A percentile compares a stretch with the other conserved stretches of the same genome.
These are phyloP conservation scores for Cutaneotrichosporon sp. DNA, from an alignment of 1,284 basidiomycete species.

Conservation along the genomic window DNA sequence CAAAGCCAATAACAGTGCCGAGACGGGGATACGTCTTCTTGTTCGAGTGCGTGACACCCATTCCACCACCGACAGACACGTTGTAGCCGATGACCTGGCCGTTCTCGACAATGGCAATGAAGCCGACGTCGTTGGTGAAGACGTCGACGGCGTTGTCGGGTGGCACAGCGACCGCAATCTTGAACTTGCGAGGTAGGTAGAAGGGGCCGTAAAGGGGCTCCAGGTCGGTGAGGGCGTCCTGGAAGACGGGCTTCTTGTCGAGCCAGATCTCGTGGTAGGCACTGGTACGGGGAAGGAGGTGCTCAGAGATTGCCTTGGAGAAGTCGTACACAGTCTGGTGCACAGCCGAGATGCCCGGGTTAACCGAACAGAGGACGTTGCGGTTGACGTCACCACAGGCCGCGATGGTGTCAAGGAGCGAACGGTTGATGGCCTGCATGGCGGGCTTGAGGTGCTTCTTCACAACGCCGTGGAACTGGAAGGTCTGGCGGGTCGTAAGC, in stretches of 20 bases:
- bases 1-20: constrained; percentile 88
- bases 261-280: constrained; percentile 99
- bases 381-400: constrained; percentile 93
- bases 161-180: constrained; percentile 93
- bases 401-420: constrained; percentile 89
- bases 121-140: constrained; percentile 93
- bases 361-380: constrained; percentile 89
- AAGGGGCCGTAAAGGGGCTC: constrained; percentile 97
- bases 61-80: constrained; percentile 87
- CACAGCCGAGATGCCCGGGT: constrained; percentile 80
- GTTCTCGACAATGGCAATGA: constrained; percentile 83
- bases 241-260: constrained; percentile 90
- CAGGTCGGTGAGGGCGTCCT: constrained; percentile 85
- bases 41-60: constrained; percentile 98
- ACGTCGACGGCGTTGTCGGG: constrained; percentile 96
- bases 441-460: constrained; percentile 94
- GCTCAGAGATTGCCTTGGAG: constrained; percentile 78
- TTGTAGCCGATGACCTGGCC: constrained; percentile 84
- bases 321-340: constrained; percentile 85
- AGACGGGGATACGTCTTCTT: constrained; percentile 97
- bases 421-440: constrained; percentile 93
- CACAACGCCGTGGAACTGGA: constrained; percentile 98
- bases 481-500: constrained; percentile 97
- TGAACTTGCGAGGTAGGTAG: constrained; percentile 98
- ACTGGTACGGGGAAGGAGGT: constrained; percentile 83